A percentile compares a stretch with the other conserved stretches of the same genome.
These are phyloP conservation scores for Flaveria trinervia DNA, from an alignment of 129 eudicot genomes.

Conservation along the genomic window DNA sequence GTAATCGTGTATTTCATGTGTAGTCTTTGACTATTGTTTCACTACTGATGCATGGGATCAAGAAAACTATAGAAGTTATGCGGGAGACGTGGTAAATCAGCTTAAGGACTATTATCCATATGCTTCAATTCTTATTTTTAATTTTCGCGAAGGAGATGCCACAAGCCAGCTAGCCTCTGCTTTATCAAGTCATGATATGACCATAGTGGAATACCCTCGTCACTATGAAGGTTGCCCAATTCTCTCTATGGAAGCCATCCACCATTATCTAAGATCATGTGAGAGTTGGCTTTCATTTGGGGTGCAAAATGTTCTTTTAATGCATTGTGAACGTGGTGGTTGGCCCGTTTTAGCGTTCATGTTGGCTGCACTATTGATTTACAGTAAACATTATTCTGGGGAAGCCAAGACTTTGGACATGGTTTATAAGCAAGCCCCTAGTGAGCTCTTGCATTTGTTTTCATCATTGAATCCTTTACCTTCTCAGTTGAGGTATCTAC, in stretches of 20 bases:
- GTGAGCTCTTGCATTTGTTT: conserved; percentile 58
- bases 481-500: conserved; percentile 83
- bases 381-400: conserved; percentile 58
- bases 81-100: conserved; percentile 57
- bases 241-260: conserved; percentile 70
- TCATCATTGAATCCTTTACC: conserved; percentile 74
- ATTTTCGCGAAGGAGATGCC: conserved; percentile 63
- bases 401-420: conserved; percentile 79
- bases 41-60: conserved; percentile 61
- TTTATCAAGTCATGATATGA: conserved; percentile 58
- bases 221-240: conserved; percentile 63
- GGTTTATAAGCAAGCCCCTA: conserved; percentile 90
- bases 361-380: conserved; percentile 79
- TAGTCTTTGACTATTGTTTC: conserved; percentile 92
- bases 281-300: conserved; percentile 85
- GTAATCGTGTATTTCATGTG: conserved; percentile 23
- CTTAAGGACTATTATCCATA: conserved; percentile 64
- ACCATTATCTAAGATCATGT: conserved; percentile 69
- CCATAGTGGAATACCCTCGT: conserved; percentile 76
- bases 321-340: conserved; percentile 82
- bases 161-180: conserved; percentile 50
- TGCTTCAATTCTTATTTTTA: conserved; percentile 68
- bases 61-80: conserved; percentile 48
- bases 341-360: conserved; percentile 82
- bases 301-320: conserved; percentile 63